Percentiles rank a stretch among this genome's conserved stretches.
Evolutionary conservation across 805 yeast genomes (phyloP).

Genomic region (Barnettozyma salicaria): DNA sequence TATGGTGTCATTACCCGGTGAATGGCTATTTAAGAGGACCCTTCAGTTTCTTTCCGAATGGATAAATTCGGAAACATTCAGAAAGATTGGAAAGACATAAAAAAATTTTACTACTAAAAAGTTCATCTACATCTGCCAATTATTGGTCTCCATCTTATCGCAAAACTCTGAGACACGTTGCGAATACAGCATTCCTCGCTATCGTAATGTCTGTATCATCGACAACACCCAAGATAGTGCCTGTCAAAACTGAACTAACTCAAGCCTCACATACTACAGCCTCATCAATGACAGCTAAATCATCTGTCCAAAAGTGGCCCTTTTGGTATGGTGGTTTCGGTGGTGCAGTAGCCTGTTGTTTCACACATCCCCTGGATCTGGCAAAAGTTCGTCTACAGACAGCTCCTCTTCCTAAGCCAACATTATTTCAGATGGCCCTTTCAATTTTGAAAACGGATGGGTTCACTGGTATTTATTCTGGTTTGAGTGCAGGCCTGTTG

Average conservation of each 20-base stretch:
- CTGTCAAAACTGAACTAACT: too few relatives aligned
- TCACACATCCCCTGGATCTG: slow-evolving; percentile 78
- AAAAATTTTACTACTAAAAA: too few relatives aligned
- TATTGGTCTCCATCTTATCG: too few relatives aligned
- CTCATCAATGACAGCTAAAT: slow-evolving; percentile 3
- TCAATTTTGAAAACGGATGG: slow-evolving; percentile 62
- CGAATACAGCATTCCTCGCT: neutral
- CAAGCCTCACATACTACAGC: slow-evolving; percentile 3
- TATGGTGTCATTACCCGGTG: too few relatives aligned
- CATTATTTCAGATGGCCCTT: slow-evolving; percentile 54
- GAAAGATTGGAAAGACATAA: too few relatives aligned
- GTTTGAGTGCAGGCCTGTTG: slow-evolving; percentile 72
- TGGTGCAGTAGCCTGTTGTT: slow-evolving; percentile 58
- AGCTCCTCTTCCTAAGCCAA: slow-evolving; percentile 59
- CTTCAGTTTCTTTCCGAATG: too few relatives aligned
- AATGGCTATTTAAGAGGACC: too few relatives aligned
- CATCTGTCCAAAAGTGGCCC: slow-evolving; percentile 29
- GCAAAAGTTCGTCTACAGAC: slow-evolving; percentile 87
- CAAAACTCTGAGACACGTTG: too few relatives aligned
- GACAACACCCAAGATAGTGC: neutral
- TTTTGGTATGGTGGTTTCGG: slow-evolving; percentile 70
- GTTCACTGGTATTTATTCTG: slow-evolving; percentile 65
- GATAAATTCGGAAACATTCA: too few relatives aligned
- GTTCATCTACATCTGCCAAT: too few relatives aligned
- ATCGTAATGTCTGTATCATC: neutral